Evolutionary conservation across 495 filamentous ascomycete species (phyloP).

Genomic region (Penicillium riverlandense): DNA sequence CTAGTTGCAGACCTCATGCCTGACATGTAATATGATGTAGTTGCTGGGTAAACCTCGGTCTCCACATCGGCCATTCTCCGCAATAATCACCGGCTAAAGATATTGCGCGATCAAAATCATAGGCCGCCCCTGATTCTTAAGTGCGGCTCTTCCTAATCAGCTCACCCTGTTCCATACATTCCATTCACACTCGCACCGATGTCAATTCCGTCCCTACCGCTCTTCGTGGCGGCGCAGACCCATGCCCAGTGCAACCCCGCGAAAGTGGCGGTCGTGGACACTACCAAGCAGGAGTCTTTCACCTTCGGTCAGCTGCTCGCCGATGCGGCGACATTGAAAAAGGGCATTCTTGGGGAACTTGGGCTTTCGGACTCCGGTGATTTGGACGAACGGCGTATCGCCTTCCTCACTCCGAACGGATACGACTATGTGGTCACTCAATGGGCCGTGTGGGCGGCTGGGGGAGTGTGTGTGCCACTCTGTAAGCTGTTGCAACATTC

Average conservation of each 20-base stretch:
- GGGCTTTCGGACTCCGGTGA: slow-evolving; percentile 35
- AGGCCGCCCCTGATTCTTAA: too few species aligned
- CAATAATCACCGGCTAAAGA: not conserved
- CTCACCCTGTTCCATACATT: not conserved
- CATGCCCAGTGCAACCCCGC: slow-evolving; percentile 53
- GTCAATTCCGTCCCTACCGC: slow-evolving; percentile 58
- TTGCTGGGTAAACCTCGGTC: not conserved
- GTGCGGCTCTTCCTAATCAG: not conserved
- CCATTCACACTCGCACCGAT: slow-evolving; percentile 2
- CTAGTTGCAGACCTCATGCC: too few species aligned
- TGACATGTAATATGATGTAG: too few species aligned
- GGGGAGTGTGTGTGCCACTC: slow-evolving; percentile 33
- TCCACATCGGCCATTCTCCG: slow-evolving; percentile 3
- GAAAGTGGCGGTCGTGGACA: slow-evolving; percentile 69
- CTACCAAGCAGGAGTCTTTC: slow-evolving; percentile 60
- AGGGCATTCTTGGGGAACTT: slow-evolving; percentile 49
- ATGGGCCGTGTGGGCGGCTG: slow-evolving; percentile 34
- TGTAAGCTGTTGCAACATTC: slow-evolving; percentile 18
- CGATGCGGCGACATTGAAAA: slow-evolving; percentile 62
- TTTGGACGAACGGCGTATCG: slow-evolving; percentile 67
- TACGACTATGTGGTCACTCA: slow-evolving; percentile 87
- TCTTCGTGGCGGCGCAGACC: slow-evolving; percentile 56
- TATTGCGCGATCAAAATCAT: not conserved
- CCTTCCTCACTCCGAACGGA: slow-evolving; percentile 79
- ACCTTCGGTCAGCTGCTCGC: slow-evolving; percentile 72